phyloP scores from a whole-genome alignment of 768 basidiomycete genomes.

The Mrakia gelida region DNA sequence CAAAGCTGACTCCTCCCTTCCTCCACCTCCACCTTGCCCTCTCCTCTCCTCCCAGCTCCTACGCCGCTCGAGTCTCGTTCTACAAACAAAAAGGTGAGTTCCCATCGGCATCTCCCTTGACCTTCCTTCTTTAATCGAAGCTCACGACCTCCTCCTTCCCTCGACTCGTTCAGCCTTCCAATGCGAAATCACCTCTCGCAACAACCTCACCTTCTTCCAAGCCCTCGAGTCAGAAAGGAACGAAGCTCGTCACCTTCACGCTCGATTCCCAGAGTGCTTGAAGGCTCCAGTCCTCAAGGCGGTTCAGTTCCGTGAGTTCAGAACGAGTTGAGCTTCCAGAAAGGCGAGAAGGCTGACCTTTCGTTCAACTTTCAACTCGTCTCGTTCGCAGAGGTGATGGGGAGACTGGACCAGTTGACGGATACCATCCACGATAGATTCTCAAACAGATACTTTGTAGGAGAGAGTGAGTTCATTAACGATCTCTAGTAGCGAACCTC shows the following conservation, averaged over 20 bases:
- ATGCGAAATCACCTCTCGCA: constrained; percentile 94
- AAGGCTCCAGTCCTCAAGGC: constrained; percentile 85
- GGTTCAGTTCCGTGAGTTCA: constrained; percentile 92
- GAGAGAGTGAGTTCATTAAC: constrained; percentile 65
- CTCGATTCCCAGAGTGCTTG: constrained; percentile 84
- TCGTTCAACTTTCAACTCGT: background rate
- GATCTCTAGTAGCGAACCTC: background rate
- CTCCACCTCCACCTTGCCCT: background rate
- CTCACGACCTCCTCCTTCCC: background rate
- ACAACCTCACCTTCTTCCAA: constrained; percentile 87
- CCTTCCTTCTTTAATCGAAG: background rate
- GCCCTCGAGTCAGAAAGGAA: constrained; percentile 85
- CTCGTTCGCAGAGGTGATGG: constrained; percentile 13
- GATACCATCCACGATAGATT: constrained; percentile 94
- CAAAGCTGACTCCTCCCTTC: background rate
- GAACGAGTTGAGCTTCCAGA: background rate
- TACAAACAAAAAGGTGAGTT: constrained; percentile 66
- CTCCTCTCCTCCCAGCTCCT: constrained; percentile 52
- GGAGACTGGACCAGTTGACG: constrained; percentile 67
- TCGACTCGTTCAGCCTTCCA: constrained; percentile 68
- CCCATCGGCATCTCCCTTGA: background rate
- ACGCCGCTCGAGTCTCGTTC: constrained; percentile 88
- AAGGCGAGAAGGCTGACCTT: background rate
- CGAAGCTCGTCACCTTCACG: constrained; percentile 83
- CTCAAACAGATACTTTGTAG: constrained; percentile 88